A percentile compares a stretch with the other conserved stretches of the same genome.
These are phyloP conservation scores for Fusarium sp. DNA, from an alignment of 2,329 filamentous ascomycete genomes.

Conservation along the genomic window DNA sequence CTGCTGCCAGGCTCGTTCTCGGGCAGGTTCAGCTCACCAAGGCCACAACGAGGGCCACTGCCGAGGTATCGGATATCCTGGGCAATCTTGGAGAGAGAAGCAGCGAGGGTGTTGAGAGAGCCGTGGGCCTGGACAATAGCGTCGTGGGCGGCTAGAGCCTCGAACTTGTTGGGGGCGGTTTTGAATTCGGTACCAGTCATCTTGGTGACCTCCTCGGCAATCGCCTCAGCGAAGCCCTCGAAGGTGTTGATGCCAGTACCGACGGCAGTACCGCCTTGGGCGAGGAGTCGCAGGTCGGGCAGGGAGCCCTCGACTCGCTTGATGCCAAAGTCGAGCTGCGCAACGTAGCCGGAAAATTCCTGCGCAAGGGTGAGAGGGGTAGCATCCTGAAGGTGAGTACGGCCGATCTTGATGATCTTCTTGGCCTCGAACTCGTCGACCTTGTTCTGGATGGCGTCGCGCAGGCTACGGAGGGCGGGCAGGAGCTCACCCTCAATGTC, in stretches of 20 bases:
- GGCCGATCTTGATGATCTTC: slow-evolving; percentile 98
- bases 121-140: slow-evolving; percentile 94
- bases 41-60: slow-evolving; percentile 92
- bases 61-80: slow-evolving; percentile 98
- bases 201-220: slow-evolving; percentile 89
- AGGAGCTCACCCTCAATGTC: slow-evolving; percentile 89
- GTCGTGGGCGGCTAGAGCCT: slow-evolving; percentile 94
- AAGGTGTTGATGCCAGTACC: slow-evolving; percentile 98
- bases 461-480: slow-evolving; percentile 82
- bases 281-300: slow-evolving; percentile 84
- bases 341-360: slow-evolving; percentile 97
- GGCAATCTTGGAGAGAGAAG: slow-evolving; percentile 95
- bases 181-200: slow-evolving; percentile 94
- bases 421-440: slow-evolving; percentile 83
- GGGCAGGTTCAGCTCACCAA: slow-evolving; percentile 90
- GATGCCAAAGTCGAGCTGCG: slow-evolving; percentile 91
- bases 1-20: slow-evolving; percentile 98
- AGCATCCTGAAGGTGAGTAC: slow-evolving; percentile 96
- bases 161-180: slow-evolving; percentile 99
- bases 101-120: slow-evolving; percentile 89
- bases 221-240: slow-evolving; percentile 91
- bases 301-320: slow-evolving; percentile 84
- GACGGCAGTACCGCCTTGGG: slow-evolving; percentile 95
- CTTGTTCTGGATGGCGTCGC: slow-evolving; percentile 86
- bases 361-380: slow-evolving; percentile 95